Evolutionary conservation across 306 rosid genomes (phyloP).

Genomic region (Cucurbita maxima): DNA sequence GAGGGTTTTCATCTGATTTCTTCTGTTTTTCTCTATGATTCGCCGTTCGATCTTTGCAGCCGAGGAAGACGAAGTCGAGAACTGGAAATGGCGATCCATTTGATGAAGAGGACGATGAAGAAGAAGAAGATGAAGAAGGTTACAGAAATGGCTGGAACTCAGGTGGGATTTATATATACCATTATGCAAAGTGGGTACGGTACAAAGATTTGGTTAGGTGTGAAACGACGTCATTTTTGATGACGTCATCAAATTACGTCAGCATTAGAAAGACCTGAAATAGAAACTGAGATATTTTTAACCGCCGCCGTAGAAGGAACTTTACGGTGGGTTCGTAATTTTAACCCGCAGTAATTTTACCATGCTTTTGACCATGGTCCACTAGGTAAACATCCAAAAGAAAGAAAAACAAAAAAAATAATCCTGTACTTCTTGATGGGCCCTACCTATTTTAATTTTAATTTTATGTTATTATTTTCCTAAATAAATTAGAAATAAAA

Average conservation of each 20-base stretch:
- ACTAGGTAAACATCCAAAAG: too few species aligned
- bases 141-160: not conserved
- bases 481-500: too few species aligned
- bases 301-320: too few species aligned
- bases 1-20: constrained; percentile 75
- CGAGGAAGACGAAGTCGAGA: constrained; percentile 10
- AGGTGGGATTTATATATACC: not conserved
- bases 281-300: not conserved
- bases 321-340: too few species aligned
- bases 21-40: constrained; percentile 59
- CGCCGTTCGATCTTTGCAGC: constrained; percentile 53
- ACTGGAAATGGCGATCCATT: not conserved
- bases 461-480: too few species aligned
- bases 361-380: too few species aligned
- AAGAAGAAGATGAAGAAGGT: not conserved
- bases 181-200: not conserved
- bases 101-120: not conserved
- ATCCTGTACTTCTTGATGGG: too few species aligned
- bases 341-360: too few species aligned
- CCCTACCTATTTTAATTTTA: too few species aligned
- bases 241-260: not conserved
- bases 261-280: not conserved
- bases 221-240: not conserved
- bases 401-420: too few species aligned
- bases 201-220: not conserved